Conservation (phyloP, 2,329 filamentous ascomycete species). For the Hirsutella thompsonii region DNA sequence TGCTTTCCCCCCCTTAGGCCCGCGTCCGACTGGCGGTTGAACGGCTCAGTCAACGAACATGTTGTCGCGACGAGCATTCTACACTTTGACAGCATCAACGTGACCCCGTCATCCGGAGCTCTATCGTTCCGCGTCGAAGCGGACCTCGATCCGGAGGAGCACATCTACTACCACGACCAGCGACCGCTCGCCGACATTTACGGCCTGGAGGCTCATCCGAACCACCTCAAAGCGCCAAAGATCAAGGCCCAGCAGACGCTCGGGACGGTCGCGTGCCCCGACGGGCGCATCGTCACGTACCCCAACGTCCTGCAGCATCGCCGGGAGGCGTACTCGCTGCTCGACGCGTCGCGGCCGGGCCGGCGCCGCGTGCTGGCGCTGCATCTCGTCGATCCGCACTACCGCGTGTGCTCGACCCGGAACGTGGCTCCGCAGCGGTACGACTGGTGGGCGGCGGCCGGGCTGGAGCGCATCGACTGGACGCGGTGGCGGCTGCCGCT, state of each 20-base stretch:
- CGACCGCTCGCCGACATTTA: slow-evolving; percentile 19
- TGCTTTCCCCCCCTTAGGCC: slow-evolving; percentile 35
- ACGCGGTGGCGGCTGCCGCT: neutral
- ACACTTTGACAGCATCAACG: slow-evolving; percentile 48
- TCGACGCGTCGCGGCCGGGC: slow-evolving; percentile 37
- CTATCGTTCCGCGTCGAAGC: slow-evolving; percentile 36
- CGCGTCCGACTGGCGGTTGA: slow-evolving; percentile 43
- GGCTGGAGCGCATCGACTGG: neutral
- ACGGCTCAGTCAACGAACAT: slow-evolving; percentile 46
- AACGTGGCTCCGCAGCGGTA: slow-evolving; percentile 30
- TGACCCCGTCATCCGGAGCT: slow-evolving; percentile 34
- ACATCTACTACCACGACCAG: slow-evolving; percentile 18
- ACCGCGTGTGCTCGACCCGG: slow-evolving; percentile 27
- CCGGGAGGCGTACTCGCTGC: slow-evolving; percentile 36
- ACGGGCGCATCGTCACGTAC: slow-evolving; percentile 40
- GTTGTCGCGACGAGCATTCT: slow-evolving; percentile 53
- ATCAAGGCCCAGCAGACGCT: slow-evolving; percentile 28
- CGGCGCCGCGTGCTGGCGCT: slow-evolving; percentile 48
- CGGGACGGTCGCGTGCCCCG: slow-evolving; percentile 28
- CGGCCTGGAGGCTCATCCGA: too few relatives aligned
- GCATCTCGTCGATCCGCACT: slow-evolving; percentile 45
- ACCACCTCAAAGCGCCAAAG: too few relatives aligned
- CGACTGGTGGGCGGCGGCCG: slow-evolving; percentile 18
- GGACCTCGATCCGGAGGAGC: slow-evolving; percentile 18
- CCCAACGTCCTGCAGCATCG: slow-evolving; percentile 40